These are phyloP conservation scores for Rhamnella rubrinervis DNA, from an alignment of 331 rosid species.

Conservation along the genomic window DNA sequence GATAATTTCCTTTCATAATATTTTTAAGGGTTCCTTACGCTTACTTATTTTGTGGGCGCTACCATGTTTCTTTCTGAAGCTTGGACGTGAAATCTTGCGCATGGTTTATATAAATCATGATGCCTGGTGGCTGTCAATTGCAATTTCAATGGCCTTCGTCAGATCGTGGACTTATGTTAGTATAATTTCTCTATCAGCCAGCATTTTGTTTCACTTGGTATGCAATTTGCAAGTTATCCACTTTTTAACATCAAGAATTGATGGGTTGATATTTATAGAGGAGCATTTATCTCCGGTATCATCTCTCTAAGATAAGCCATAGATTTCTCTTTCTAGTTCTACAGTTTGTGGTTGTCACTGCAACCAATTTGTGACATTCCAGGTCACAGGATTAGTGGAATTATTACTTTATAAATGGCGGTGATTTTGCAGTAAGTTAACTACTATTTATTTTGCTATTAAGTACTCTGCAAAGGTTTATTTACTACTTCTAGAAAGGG, in stretches of 20 bases:
- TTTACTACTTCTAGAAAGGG: neutral
- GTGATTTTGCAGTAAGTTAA: conserved; percentile 83
- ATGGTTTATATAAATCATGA: conserved; percentile 35
- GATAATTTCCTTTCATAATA: neutral
- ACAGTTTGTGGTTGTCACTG: conserved; percentile 64
- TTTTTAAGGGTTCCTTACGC: conserved; percentile 53
- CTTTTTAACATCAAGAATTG: no score
- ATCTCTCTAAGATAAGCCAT: conserved; percentile 85
- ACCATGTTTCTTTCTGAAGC: conserved; percentile 61
- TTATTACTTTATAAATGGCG: conserved; percentile 58
- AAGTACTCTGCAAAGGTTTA: conserved; percentile 10
- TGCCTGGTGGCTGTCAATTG: conserved; percentile 52
- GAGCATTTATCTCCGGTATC: conserved; percentile 66
- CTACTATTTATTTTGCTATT: conserved; percentile 9
- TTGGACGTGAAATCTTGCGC: conserved; percentile 53
- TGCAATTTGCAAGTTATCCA: conserved; percentile 85
- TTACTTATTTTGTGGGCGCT: conserved; percentile 60
- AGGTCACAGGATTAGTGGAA: conserved; percentile 49
- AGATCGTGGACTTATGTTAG: conserved; percentile 76
- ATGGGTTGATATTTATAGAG: conserved; percentile 34
- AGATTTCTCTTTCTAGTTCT: conserved; percentile 77
- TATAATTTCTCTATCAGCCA: conserved; percentile 66
- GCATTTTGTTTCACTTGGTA: conserved; percentile 79
- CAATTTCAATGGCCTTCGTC: conserved; percentile 41
- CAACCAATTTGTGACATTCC: conserved; percentile 65